Conservation (phyloP, 208 protist genomes). For the Kentomonas sorsogonicus region DNA sequence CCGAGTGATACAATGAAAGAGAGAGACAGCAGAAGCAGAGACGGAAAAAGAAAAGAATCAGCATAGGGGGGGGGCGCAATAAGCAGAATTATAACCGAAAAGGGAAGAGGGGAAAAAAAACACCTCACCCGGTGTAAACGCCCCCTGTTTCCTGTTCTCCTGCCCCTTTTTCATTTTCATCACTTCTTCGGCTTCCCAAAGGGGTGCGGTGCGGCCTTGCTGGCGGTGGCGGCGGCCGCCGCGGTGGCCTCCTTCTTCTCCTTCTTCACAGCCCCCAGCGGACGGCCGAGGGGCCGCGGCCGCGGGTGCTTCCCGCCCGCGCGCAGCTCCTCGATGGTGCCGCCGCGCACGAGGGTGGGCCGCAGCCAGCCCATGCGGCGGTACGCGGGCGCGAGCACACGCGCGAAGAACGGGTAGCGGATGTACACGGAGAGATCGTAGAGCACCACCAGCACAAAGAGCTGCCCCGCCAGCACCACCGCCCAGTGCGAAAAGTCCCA, state of each 20-base stretch:
- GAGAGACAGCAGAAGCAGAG: background rate
- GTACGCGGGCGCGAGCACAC: slow-evolving; percentile 58
- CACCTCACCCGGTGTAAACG: too few species aligned
- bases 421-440: slow-evolving; percentile 79
- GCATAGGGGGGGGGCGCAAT: too few species aligned
- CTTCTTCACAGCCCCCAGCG: slow-evolving; percentile 30
- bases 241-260: slow-evolving; percentile 13
- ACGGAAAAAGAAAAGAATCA: too few species aligned
- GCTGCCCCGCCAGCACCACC: slow-evolving; percentile 53
- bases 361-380: slow-evolving; percentile 40
- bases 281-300: slow-evolving; percentile 47
- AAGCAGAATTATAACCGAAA: background rate
- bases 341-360: slow-evolving; percentile 17
- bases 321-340: slow-evolving; percentile 46
- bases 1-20: background rate
- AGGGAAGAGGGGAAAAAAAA: background rate
- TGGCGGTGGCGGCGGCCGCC: background rate
- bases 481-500: slow-evolving; percentile 62
- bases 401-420: slow-evolving; percentile 67
- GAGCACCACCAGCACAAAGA: slow-evolving; percentile 50
- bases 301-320: slow-evolving; percentile 19
- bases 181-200: slow-evolving; percentile 15
- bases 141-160: too few species aligned
- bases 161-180: too few species aligned
- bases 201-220: slow-evolving; percentile 11